Base-by-base conservation (phyloP, 208 protist species). In the Acanthamoeba sp. region DNA sequence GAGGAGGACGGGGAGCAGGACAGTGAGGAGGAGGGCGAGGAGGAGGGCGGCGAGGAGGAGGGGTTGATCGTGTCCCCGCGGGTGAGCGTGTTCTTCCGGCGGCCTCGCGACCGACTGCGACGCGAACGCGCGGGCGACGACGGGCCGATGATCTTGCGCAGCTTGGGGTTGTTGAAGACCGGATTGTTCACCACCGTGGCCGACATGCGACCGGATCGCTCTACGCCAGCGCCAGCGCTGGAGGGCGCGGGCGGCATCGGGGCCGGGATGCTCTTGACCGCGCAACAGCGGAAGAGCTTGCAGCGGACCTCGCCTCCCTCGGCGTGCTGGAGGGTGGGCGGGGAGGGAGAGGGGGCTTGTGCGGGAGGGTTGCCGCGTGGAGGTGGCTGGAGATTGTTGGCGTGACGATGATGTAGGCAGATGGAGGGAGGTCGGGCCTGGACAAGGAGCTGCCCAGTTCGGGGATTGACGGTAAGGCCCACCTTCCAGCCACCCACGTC, bases 151-250 rank as follows among this genome's bases (percentile, higher is more conserved):
- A 76, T 76, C 66, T 76, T 76, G 29, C 36, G n/a, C 32, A 76
- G 66, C 36, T 76, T 76, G 66, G 66, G 66, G n/a, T 76, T 76
- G 66, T 76, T 76, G 66, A 76, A 76, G n/a, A 76, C 36, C 32
- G 66, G 66, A 36, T 76, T 76, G 66, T 76, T 76, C 7, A 76
- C 66, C 27, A 76, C 66, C n/a, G 66, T 76, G 32, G 66, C 66
- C 16, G 66, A 42, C 29, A n/a, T 9, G 16, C 66, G 22, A n/a
- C 66, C n/a, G 32, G n/a, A 29, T 6, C 66, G 66, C 36, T 76
- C 66, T 7, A 7, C 22, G 66, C 66, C 36, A 29, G 29, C 36
- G 66, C 12, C 40, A 29, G 27, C 29, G 66, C 12, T 76, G n/a
- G 32, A 0, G 22, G 32, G 66, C 1, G 36, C 4, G 29, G 29